Evolutionary conservation across 495 filamentous ascomycete genomes (phyloP).

Genomic region (Tuber magnatum): DNA sequence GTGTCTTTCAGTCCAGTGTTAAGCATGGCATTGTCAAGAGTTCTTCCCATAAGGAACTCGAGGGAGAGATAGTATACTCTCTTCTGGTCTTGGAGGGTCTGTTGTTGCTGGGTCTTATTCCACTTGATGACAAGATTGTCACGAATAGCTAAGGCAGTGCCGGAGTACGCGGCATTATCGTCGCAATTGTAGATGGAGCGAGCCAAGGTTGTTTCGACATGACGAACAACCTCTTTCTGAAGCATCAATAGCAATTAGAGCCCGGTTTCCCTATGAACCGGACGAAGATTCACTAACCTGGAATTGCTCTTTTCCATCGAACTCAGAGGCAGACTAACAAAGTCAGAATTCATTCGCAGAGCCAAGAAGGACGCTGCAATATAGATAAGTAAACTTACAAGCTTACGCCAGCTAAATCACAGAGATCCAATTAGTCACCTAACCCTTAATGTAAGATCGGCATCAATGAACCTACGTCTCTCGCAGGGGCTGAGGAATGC

Average conservation of each 20-base stretch:
- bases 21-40: slow-evolving; percentile 96
- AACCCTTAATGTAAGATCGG: not conserved
- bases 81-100: slow-evolving; percentile 85
- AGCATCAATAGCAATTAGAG: slow-evolving; percentile 37
- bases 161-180: slow-evolving; percentile 86
- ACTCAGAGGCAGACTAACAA: slow-evolving; percentile 56
- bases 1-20: slow-evolving; percentile 82
- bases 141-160: slow-evolving; percentile 80
- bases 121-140: slow-evolving; percentile 90
- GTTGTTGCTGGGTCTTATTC: slow-evolving; percentile 95
- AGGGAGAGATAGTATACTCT: slow-evolving; percentile 92
- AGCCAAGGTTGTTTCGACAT: slow-evolving; percentile 93
- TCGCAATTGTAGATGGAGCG: slow-evolving; percentile 98
- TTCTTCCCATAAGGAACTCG: slow-evolving; percentile 94
- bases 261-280: not conserved
- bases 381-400: slow-evolving; percentile 48
- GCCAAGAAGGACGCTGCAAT: not conserved
- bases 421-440: slow-evolving; percentile 16
- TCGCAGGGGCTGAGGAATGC: slow-evolving; percentile 80
- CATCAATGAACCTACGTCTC: slow-evolving; percentile 54
- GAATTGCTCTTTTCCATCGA: slow-evolving; percentile 68
- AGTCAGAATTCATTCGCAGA: slow-evolving; percentile 16
- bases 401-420: slow-evolving; percentile 64
- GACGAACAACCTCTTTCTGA: slow-evolving; percentile 74
- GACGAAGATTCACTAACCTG: slow-evolving; percentile 46